Evolutionary conservation across 768 basidiomycete genomes (phyloP).

Genomic region (Pleurotus pulmonarius): DNA sequence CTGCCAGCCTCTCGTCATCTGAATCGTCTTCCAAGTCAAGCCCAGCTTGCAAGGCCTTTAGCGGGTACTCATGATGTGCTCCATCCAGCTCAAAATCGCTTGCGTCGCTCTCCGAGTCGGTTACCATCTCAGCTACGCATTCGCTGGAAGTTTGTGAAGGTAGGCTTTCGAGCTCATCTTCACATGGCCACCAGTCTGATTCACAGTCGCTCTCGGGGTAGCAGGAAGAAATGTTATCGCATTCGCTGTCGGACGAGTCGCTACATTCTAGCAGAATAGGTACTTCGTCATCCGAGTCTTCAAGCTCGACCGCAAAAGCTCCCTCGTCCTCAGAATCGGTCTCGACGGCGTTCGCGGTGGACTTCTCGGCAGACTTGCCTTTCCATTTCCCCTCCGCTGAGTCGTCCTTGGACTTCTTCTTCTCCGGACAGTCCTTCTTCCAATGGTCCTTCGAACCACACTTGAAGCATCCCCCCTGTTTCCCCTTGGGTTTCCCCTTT

Average conservation of each 20-base stretch:
- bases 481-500: neutral
- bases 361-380: conserved; percentile 1
- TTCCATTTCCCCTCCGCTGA: neutral
- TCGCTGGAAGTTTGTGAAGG: no score
- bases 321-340: conserved; percentile 8
- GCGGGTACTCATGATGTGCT: neutral
- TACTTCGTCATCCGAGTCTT: neutral
- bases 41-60: neutral
- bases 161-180: no score
- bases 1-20: no score
- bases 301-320: neutral
- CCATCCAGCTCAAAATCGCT: neutral
- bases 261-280: neutral
- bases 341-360: conserved; percentile 9
- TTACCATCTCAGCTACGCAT: no score
- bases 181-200: neutral
- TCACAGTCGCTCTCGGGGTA: neutral
- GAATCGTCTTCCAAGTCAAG: no score
- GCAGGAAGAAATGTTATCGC: neutral
- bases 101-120: no score
- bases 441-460: conserved; percentile 24
- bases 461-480: conserved; percentile 17
- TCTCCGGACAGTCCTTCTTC: conserved; percentile 11
- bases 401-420: neutral
- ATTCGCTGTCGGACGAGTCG: neutral